These are phyloP conservation scores for Euphorbia schlechtendalii DNA, from an alignment of 441 rosid species.

Conservation along the genomic window DNA sequence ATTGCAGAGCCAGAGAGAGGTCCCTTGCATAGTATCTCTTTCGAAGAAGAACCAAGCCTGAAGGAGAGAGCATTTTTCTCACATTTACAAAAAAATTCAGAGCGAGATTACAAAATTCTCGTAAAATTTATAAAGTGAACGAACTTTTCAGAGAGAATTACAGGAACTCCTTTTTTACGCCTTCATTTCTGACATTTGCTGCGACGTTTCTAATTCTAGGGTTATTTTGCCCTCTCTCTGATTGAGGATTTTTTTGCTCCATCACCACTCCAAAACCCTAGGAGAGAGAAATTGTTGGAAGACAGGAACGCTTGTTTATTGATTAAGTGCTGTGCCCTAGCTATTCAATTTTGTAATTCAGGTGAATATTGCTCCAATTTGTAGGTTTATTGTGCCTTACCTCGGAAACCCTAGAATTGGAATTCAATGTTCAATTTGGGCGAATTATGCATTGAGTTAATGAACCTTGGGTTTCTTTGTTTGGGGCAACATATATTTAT, in stretches of 20 bases:
- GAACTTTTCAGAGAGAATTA: constrained; percentile 15
- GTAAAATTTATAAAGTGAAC: not conserved
- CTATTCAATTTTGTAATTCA: constrained; percentile 38
- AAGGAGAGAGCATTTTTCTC: not conserved
- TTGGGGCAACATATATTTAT: constrained; percentile 7
- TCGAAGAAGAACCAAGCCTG: constrained; percentile 16
- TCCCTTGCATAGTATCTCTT: constrained; percentile 11
- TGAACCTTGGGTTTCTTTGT: constrained; percentile 19
- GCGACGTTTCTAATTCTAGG: constrained; percentile 13
- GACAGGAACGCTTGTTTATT: constrained; percentile 23
- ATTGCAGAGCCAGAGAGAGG: constrained; percentile 8
- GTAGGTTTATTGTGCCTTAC: constrained; percentile 6
- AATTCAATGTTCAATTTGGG: constrained; percentile 21
- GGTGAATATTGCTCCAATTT: constrained; percentile 35
- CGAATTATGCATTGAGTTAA: constrained; percentile 10
- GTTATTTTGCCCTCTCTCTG: constrained; percentile 5
- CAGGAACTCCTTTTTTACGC: not conserved
- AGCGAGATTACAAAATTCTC: constrained; percentile 5
- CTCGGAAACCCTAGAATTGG: constrained; percentile 49
- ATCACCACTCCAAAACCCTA: constrained; percentile 45
- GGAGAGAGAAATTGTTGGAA: constrained; percentile 35
- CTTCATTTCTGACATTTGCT: constrained; percentile 20
- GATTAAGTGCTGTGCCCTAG: constrained; percentile 40
- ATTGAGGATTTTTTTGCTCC: constrained; percentile 2
- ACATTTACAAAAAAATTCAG: not conserved